These are phyloP conservation scores for Circinella minor DNA, from an alignment of 371 early-diverging fungal genomes.

Conservation along the genomic window DNA sequence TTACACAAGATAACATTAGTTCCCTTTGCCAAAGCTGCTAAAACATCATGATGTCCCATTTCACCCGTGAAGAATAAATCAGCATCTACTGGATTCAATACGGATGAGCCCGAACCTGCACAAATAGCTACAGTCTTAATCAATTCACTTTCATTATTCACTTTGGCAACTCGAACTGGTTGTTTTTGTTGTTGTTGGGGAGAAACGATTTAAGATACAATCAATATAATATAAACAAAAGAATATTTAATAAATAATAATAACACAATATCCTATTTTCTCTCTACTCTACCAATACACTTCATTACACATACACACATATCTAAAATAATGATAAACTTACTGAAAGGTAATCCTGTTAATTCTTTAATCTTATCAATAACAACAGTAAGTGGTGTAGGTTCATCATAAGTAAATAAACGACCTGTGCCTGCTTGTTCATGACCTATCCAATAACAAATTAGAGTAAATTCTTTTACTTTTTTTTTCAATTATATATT, in stretches of 20 bases:
- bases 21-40: conserved; percentile 75
- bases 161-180: conserved; percentile 77
- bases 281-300: too few species aligned
- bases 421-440: conserved; percentile 79
- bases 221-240: conserved; percentile 1
- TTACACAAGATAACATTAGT: conserved; percentile 90
- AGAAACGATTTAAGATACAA: neutral
- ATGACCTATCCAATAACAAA: conserved; percentile 49
- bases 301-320: too few species aligned
- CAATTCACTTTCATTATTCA: conserved; percentile 49
- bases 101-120: conserved; percentile 88
- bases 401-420: conserved; percentile 66
- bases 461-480: neutral
- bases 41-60: conserved; percentile 92
- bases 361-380: conserved; percentile 69
- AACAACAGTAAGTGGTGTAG: conserved; percentile 58
- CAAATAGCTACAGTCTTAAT: conserved; percentile 90
- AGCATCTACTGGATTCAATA: conserved; percentile 53
- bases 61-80: conserved; percentile 96
- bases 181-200: neutral
- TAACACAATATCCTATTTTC: too few species aligned
- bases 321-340: conserved; percentile 1
- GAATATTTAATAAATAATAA: neutral
- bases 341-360: conserved; percentile 67
- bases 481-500: neutral